A percentile compares a stretch with the other conserved stretches of the same genome.
Evolutionary conservation across 2,329 filamentous ascomycete species (phyloP).

Genomic region (Fusarium nematophilum): DNA sequence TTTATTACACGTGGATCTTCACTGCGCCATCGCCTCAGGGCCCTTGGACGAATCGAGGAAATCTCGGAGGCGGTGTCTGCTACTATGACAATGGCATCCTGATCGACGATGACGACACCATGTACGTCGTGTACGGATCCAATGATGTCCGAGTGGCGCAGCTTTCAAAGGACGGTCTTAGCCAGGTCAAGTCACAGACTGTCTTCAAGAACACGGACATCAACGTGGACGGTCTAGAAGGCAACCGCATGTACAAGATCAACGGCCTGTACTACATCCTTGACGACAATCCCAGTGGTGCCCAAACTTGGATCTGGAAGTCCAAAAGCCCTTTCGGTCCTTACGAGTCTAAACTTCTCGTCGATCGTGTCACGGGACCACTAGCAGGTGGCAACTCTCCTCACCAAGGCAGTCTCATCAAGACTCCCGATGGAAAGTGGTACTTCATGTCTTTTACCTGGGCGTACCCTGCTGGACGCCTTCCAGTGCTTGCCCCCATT

Average conservation of each 20-base stretch:
- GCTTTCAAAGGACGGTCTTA: conserved; percentile 60
- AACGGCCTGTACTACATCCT: conserved; percentile 68
- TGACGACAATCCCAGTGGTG: conserved; percentile 57
- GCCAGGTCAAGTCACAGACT: conserved; percentile 55
- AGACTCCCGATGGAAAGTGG: conserved; percentile 64
- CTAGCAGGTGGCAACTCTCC: conserved; percentile 57
- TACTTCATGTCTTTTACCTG: conserved; percentile 69
- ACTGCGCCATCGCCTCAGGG: conserved; percentile 56
- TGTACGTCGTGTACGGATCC: conserved; percentile 68
- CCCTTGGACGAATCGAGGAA: conserved; percentile 55
- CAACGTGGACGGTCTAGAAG: conserved; percentile 65
- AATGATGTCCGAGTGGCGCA: conserved; percentile 62
- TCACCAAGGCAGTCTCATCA: conserved; percentile 67
- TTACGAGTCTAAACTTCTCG: conserved; percentile 59
- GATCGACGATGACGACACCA: conserved; percentile 68
- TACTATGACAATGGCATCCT: conserved; percentile 69
- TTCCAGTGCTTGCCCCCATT: conserved; percentile 67
- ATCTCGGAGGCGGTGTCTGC: conserved; percentile 53
- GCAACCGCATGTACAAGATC: conserved; percentile 67
- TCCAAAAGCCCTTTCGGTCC: conserved; percentile 63
- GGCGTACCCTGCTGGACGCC: conserved; percentile 65
- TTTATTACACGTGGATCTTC: conserved; percentile 63
- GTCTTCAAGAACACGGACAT: conserved; percentile 52
- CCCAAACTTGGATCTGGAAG: conserved; percentile 60
- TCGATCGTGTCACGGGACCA: conserved; percentile 55